phyloP scores from a whole-genome alignment of 345 rosid genomes.

The Erodium maritimum region DNA sequence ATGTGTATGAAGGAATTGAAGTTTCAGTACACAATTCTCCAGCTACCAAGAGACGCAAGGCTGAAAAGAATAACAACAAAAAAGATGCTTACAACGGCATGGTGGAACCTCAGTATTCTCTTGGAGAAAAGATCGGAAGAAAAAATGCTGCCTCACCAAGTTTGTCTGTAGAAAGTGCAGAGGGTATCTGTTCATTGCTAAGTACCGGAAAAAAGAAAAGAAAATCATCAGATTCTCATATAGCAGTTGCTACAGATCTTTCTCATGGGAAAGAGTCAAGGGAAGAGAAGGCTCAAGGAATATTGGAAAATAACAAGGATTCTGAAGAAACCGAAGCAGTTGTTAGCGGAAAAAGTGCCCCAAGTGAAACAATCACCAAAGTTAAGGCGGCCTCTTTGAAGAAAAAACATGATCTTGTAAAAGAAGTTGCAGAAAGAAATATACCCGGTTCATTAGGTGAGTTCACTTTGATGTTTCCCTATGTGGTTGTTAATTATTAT shows the following conservation, averaged over 20 bases:
- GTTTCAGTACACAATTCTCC: slow-evolving; percentile 4
- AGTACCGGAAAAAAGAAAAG: slow-evolving; percentile 18
- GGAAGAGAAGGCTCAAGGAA: slow-evolving; percentile 7
- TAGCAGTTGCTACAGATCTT: slow-evolving; percentile 13
- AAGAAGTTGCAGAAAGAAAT: slow-evolving; percentile 11
- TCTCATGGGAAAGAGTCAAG: slow-evolving; percentile 11
- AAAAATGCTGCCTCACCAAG: slow-evolving; percentile 7
- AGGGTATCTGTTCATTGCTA: slow-evolving; percentile 6
- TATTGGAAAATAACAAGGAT: slow-evolving; percentile 5
- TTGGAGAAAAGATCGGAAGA: slow-evolving; percentile 8
- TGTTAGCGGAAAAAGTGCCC: slow-evolving; percentile 7
- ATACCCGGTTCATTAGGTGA: neutral
- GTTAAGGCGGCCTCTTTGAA: slow-evolving; percentile 11
- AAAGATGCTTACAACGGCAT: slow-evolving; percentile 6
- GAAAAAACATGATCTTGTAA: slow-evolving; percentile 17
- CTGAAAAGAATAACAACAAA: slow-evolving; percentile 4
- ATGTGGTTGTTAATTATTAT: neutral
- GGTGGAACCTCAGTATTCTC: slow-evolving; percentile 9
- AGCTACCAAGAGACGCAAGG: slow-evolving; percentile 11
- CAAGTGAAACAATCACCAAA: slow-evolving; percentile 12
- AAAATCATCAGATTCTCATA: slow-evolving; percentile 12
- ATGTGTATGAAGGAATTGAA: neutral
- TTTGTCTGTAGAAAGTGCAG: slow-evolving; percentile 10
- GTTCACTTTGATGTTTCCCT: slow-evolving; percentile 2
- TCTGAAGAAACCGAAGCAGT: slow-evolving; percentile 13